These are phyloP conservation scores for Carex pumila DNA, from an alignment of 176 grass and related monocot genomes.

Conservation along the genomic window DNA sequence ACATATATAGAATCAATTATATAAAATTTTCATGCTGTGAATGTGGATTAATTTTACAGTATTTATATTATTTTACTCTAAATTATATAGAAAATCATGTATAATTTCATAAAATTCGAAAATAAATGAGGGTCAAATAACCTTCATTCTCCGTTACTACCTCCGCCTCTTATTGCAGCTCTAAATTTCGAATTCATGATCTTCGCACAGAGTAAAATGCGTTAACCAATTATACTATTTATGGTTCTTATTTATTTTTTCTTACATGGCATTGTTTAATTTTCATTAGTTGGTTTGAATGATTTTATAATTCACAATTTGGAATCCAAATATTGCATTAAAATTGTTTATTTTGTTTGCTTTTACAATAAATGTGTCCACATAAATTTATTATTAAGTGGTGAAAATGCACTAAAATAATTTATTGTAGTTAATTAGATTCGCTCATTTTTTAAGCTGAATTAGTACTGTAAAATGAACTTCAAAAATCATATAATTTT, in stretches of 20 bases:
- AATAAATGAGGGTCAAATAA: too few species aligned
- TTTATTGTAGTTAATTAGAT: background rate
- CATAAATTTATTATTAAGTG: background rate
- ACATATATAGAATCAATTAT: too few species aligned
- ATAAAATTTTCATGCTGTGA: too few species aligned
- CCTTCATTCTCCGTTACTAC: too few species aligned
- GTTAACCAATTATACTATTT: background rate
- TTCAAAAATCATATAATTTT: background rate
- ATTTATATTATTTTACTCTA: too few species aligned
- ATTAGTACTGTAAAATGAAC: background rate
- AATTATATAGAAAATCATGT: too few species aligned
- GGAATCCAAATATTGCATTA: too few species aligned
- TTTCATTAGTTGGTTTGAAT: background rate
- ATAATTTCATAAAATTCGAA: too few species aligned
- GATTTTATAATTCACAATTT: too few species aligned
- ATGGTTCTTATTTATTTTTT: background rate
- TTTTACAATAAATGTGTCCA: background rate
- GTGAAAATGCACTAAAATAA: background rate
- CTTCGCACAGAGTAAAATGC: background rate
- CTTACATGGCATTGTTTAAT: background rate
- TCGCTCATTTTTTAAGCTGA: background rate
- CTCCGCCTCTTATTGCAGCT: too few species aligned
- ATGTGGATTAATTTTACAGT: too few species aligned
- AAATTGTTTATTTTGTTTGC: too few species aligned
- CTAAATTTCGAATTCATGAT: background rate